A percentile compares a stretch with the other conserved stretches of the same genome.
These are phyloP conservation scores for Cytospora piceae DNA, from an alignment of 2,329 filamentous ascomycete species.

Conservation along the genomic window DNA sequence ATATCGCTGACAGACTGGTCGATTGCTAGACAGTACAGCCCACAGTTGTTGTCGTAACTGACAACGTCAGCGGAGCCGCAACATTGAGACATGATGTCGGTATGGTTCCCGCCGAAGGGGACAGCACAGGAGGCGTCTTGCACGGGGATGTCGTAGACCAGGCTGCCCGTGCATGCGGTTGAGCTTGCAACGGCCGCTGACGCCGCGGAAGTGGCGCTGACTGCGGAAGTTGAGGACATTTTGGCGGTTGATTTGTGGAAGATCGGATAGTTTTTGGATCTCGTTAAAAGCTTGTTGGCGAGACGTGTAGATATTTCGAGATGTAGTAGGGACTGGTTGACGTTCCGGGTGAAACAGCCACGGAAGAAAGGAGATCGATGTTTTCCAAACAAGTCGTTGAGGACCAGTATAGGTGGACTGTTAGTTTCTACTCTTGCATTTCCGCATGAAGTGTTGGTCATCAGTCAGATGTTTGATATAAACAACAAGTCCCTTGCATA, in stretches of 20 bases:
- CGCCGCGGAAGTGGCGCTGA: conserved; percentile 5
- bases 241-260: not conserved
- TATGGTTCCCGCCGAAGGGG: conserved; percentile 44
- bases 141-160: conserved; percentile 48
- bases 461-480: conserved; percentile 25
- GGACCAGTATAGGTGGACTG: not conserved
- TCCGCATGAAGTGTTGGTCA: not conserved
- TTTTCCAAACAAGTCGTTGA: not conserved
- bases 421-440: not conserved
- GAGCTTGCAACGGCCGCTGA: conserved; percentile 8
- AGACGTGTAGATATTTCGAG: not conserved
- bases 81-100: conserved; percentile 39
- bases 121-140: conserved; percentile 51
- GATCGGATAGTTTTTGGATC: not conserved
- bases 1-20: conserved; percentile 44
- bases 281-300: not conserved
- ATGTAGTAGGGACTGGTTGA: not conserved
- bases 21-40: conserved; percentile 50
- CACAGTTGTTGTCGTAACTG: conserved; percentile 42
- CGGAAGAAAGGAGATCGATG: not conserved
- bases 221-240: conserved; percentile 19
- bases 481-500: conserved; percentile 9
- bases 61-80: conserved; percentile 42
- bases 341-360: not conserved
- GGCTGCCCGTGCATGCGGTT: conserved; percentile 28